Evolutionary conservation across 257 asterid genomes (phyloP).

Genomic region (Hygrophila difformis): DNA sequence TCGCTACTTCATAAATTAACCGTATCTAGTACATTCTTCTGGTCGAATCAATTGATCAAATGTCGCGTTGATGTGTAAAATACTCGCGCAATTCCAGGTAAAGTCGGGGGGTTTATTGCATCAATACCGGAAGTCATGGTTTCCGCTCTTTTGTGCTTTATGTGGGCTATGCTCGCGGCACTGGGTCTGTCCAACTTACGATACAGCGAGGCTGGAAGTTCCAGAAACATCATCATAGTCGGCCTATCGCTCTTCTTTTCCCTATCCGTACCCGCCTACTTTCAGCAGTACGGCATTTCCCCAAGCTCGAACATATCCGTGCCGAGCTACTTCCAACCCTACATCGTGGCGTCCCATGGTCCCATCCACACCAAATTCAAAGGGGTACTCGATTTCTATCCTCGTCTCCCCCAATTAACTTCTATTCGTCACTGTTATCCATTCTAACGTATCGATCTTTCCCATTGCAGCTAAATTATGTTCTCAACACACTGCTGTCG

Average conservation of each 20-base stretch:
- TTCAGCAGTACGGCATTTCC: constrained; percentile 81
- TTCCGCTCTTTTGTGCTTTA: constrained; percentile 92
- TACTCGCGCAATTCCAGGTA: constrained; percentile 39
- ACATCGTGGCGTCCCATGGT: constrained; percentile 85
- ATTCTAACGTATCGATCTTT: no score
- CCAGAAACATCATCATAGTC: constrained; percentile 88
- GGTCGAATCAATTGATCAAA: no score
- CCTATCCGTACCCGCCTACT: constrained; percentile 80
- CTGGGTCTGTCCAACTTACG: constrained; percentile 88
- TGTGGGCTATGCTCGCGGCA: constrained; percentile 97
- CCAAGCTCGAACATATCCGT: constrained; percentile 69
- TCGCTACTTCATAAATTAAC: no score
- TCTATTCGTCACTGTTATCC: no score
- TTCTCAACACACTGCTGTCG: constrained; percentile 70
- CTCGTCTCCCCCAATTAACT: no score
- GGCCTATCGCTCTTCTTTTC: constrained; percentile 88
- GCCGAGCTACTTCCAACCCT: constrained; percentile 83
- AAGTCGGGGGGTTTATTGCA: constrained; percentile 95
- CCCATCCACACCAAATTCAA: constrained; percentile 62
- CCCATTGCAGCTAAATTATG: constrained; percentile 73
- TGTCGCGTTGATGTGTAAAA: neutral
- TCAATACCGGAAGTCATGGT: constrained; percentile 92
- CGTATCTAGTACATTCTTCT: neutral
- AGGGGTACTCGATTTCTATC: constrained; percentile 42
- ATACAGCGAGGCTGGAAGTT: constrained; percentile 96